Evolutionary conservation across 2,329 filamentous ascomycete genomes (phyloP), one percentile per base, ranked within the genome.

Genomic region (Alternaria tenuissima): DNA sequence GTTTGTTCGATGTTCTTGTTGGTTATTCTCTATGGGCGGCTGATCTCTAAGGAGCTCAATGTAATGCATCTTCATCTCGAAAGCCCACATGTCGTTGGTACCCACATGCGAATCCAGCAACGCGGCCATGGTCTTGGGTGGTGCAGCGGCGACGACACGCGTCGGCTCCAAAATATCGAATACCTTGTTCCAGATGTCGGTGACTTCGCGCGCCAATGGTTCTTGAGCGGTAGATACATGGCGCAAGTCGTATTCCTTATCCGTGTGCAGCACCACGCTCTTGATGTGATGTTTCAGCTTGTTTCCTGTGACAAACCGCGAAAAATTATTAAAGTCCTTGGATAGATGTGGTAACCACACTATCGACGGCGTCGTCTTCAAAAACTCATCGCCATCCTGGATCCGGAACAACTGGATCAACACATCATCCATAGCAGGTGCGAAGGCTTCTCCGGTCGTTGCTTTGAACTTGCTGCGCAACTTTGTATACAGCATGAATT

Each of bases 11-110:
- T 56, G 7, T 57, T 42, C 38, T 8, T 18, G 14, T 39, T 20
- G 52, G 39, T 24, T 7, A 20, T 70, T 68, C 5, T 61, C 52
- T 8, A 41, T 11, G 16, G 12, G 56, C 3, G 38, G 43, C 4
- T 65, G 62, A 2, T 42, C 20, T 28, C 75, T 71, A 1, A 68
- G 30, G 5, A 87, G 73, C 53, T 82, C 81, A 7, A 92, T 74
- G 41, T 89, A 83, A 66, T 92, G 89, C 54, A 86, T 84, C 7
- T 84, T 83, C 62, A 87, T 86, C 56, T 87, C 83, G 67, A 91
- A 91, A 24, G 84, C 84, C 88, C 88, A 90, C 5, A 81, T 80
- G 69, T 90, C 86, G 9, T 81, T 81, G 39, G 86, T 80, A 51
- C 86, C 83, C 28, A 91, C 80, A 58, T 81, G 82, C 5, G 85